These are phyloP conservation scores for Silene coronaria DNA, from an alignment of 179 eudicot genomes.

Conservation along the genomic window DNA sequence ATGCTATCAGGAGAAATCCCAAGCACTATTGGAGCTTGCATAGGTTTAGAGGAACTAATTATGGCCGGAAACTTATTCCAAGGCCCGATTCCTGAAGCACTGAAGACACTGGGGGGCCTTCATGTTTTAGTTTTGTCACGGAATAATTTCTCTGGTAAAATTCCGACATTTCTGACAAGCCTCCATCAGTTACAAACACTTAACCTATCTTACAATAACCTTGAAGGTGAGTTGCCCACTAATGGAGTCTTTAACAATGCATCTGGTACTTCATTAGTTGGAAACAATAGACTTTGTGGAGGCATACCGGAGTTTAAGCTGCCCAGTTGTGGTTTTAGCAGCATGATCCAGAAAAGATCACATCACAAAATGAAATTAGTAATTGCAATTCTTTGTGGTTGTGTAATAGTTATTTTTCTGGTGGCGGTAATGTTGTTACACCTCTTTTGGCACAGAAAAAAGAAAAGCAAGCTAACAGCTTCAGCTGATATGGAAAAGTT, in stretches of 20 bases:
- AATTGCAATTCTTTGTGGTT: not conserved
- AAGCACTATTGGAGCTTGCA: slow-evolving; percentile 15
- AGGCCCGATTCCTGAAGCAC: slow-evolving; percentile 26
- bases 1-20: slow-evolving; percentile 33
- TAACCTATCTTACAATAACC: slow-evolving; percentile 32
- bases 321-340: slow-evolving; percentile 16
- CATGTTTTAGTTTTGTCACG: slow-evolving; percentile 24
- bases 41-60: slow-evolving; percentile 10
- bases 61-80: slow-evolving; percentile 19
- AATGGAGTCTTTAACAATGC: slow-evolving; percentile 27
- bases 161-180: slow-evolving; percentile 16
- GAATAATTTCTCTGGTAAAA: slow-evolving; percentile 33
- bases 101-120: slow-evolving; percentile 16
- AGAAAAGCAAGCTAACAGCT: not conserved
- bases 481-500: slow-evolving; percentile 3
- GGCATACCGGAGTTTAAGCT: slow-evolving; percentile 26
- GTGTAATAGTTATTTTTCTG: not conserved
- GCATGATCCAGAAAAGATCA: not conserved
- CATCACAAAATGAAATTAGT: not conserved
- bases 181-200: slow-evolving; percentile 17
- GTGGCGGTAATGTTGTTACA: not conserved
- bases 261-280: slow-evolving; percentile 19
- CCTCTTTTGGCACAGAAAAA: slow-evolving; percentile 10
- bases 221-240: slow-evolving; percentile 34
- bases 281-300: slow-evolving; percentile 34